These are phyloP conservation scores for Serendipita vermifera DNA, from an alignment of 768 basidiomycete species.

Conservation along the genomic window DNA sequence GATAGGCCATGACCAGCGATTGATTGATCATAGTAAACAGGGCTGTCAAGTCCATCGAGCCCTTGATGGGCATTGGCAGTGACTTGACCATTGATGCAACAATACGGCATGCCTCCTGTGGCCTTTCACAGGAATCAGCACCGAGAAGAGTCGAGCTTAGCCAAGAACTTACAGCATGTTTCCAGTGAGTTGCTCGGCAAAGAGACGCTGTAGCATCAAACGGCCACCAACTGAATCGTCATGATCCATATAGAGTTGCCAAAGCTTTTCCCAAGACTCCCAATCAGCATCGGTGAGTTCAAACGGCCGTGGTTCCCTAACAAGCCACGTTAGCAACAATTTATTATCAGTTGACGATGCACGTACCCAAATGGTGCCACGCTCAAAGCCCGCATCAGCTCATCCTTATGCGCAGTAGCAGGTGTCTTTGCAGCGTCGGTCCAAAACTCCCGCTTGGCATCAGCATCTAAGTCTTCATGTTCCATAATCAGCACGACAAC, in stretches of 20 bases:
- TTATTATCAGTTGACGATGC: background rate
- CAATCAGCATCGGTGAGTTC: background rate
- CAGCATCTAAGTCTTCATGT: background rate
- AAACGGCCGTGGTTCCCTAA: slow-evolving; percentile 1
- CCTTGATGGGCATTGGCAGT: background rate
- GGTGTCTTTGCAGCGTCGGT: background rate
- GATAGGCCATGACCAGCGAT: background rate
- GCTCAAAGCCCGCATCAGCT: background rate
- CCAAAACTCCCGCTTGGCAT: background rate
- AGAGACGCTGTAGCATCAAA: background rate
- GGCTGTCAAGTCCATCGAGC: background rate
- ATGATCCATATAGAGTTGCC: background rate
- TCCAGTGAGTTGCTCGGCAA: background rate
- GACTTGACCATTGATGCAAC: background rate
- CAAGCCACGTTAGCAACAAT: background rate
- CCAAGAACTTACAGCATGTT: slow-evolving; percentile 1
- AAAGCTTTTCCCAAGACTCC: background rate
- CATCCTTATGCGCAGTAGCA: background rate
- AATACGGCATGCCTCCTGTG: background rate
- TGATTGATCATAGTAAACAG: background rate
- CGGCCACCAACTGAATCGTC: background rate
- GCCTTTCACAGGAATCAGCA: too few species aligned
- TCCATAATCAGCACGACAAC: slow-evolving; percentile 1
- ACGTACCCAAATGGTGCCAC: background rate
- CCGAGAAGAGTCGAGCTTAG: too few species aligned